These are phyloP conservation scores for Saccharomyces pastorianus DNA, from an alignment of 1,139 yeast species.

Conservation along the genomic window DNA sequence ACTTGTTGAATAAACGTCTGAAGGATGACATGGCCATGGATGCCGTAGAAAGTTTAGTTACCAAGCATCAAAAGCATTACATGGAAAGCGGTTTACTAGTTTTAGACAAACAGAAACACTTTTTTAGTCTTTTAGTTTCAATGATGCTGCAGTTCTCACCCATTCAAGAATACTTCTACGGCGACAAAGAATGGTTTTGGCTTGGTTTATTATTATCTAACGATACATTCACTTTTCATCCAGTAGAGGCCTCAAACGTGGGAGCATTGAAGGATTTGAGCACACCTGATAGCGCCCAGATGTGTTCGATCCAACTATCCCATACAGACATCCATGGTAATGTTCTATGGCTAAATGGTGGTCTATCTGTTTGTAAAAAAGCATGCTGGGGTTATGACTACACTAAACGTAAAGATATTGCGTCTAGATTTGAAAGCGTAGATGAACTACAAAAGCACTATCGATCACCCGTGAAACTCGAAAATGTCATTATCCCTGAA, in stretches of 20 bases:
- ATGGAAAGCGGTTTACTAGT: conserved; percentile 52
- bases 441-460: not conserved
- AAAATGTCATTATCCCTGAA: not conserved
- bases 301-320: conserved; percentile 7
- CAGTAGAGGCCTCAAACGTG: conserved; percentile 5
- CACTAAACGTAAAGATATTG: conserved; percentile 1
- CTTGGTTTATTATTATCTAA: conserved; percentile 32
- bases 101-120: conserved; percentile 39
- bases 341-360: conserved; percentile 8
- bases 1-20: not conserved
- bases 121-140: conserved; percentile 37
- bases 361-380: conserved; percentile 6
- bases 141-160: conserved; percentile 33
- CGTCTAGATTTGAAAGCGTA: not conserved
- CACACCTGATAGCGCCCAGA: not conserved
- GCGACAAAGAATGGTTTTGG: conserved; percentile 55
- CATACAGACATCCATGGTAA: conserved; percentile 3
- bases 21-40: not conserved
- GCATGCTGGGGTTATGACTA: conserved; percentile 4
- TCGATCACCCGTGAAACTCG: not conserved
- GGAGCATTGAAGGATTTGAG: conserved; percentile 2
- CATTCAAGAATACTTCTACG: conserved; percentile 33
- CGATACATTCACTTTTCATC: conserved; percentile 4
- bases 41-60: not conserved
- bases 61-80: conserved; percentile 32